Conservation (phyloP, 202 grass and related monocot species). For the Carex arenaria region DNA sequence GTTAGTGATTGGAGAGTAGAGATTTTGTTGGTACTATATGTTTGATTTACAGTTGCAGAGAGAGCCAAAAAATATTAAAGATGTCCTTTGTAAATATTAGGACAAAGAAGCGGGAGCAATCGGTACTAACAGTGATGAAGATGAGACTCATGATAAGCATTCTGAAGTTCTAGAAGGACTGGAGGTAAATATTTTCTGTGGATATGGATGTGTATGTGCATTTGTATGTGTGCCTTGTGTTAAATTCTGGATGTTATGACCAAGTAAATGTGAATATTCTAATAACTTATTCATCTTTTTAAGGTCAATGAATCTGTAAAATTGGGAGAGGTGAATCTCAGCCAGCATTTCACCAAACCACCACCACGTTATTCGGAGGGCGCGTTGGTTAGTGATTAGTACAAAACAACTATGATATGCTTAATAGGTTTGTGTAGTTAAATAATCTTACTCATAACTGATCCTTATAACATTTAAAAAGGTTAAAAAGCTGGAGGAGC, state of each 20-base stretch:
- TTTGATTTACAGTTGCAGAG: neutral
- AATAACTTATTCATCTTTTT: slow-evolving; percentile 23
- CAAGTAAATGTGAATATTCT: neutral
- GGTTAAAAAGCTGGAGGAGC: slow-evolving; percentile 98
- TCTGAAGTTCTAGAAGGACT: slow-evolving; percentile 26
- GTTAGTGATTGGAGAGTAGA: neutral
- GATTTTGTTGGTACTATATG: neutral
- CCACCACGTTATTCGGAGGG: slow-evolving; percentile 76
- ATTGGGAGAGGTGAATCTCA: slow-evolving; percentile 55
- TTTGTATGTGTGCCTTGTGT: neutral
- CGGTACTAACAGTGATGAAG: slow-evolving; percentile 20
- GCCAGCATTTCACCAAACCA: slow-evolving; percentile 80
- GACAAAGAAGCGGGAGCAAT: slow-evolving; percentile 24
- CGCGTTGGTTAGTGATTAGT: slow-evolving; percentile 63
- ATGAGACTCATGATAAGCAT: neutral
- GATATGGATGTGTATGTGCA: neutral
- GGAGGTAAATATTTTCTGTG: slow-evolving; percentile 6
- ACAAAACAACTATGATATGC: neutral
- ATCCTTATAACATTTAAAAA: slow-evolving; percentile 30
- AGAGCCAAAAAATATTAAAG: neutral
- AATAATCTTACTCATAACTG: slow-evolving; percentile 26
- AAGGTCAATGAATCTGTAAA: slow-evolving; percentile 55
- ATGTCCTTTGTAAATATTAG: slow-evolving; percentile 10
- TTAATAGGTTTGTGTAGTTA: slow-evolving; percentile 24
- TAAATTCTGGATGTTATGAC: slow-evolving; percentile 11